Base-by-base conservation (phyloP, 2,329 filamentous ascomycete genomes). In the Lachnellula occidentalis region DNA sequence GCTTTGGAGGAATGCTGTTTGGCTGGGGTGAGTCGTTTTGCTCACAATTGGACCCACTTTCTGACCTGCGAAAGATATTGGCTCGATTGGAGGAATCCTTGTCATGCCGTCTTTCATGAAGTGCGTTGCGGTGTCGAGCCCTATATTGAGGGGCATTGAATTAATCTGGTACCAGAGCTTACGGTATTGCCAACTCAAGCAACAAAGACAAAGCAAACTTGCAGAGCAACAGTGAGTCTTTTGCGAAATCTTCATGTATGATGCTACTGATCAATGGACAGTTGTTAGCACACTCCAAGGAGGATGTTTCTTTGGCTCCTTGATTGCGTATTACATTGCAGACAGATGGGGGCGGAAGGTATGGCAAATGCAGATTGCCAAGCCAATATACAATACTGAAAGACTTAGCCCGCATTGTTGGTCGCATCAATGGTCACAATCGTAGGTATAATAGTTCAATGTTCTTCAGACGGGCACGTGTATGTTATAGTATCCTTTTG, bases 71-170 rank as follows among this genome's bases (percentile, higher is more conserved):
- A 5, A 48, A 64, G 87, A 90, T 69, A 85, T 88, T 70, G 84
- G 87, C 66, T 85, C 90, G 9, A 90, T 88, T 78, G 87, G 85
- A 45, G 85, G 85, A 54, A 82, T 92, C 59, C 74, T 92, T 54
- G 89, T 86, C 3, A 78, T 92, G 64, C 72, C 78, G 19, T 76
- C 77, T 9, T 89, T 88, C 62, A 76, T 81, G 66, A 67, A 70
- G 74, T 82, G 70, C 46, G 73, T 60, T 22, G 45, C n/a, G 15
- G 21, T 27, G 17, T 7, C 11, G 15, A 19, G 46, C 37, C 31
- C 11, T 9, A 15, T 17, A 14, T 9, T 12, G 22, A 24, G 5
- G 19, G 53, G 55, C 41, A 56, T 24, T 49, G 78, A 77, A 2
- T 80, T 63, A 70, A 75, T 24, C 17, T 4, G 17, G 9, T 6